Conservation (phyloP, 352 stramenopile species). For the Pythium pyrilobum region DNA sequence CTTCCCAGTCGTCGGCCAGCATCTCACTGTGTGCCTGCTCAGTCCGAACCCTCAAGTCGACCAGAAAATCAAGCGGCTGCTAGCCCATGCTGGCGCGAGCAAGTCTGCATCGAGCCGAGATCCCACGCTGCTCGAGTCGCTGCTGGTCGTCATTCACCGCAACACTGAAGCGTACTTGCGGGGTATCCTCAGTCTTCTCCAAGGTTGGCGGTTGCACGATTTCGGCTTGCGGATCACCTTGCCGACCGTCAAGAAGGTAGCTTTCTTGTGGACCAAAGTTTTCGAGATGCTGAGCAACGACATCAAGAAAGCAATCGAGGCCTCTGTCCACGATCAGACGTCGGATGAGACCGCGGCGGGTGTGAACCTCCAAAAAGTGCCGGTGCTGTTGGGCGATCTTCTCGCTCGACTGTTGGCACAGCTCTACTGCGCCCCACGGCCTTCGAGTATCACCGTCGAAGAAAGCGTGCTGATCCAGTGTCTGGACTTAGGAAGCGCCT, state of each 20-base stretch:
- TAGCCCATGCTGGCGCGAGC: conserved; percentile 41
- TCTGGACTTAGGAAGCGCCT: conserved; percentile 66
- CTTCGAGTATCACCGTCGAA: conserved; percentile 22
- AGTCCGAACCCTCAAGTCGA: conserved; percentile 54
- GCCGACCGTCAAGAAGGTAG: conserved; percentile 66
- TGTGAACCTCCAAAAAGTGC: conserved; percentile 57
- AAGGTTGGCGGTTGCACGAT: conserved; percentile 56
- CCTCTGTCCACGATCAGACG: conserved; percentile 9
- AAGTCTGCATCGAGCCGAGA: conserved; percentile 40
- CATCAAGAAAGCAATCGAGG: conserved; percentile 22
- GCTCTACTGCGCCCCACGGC: conserved; percentile 32
- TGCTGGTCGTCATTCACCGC: conserved; percentile 60
- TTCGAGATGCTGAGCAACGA: conserved; percentile 53
- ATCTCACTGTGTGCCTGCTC: conserved; percentile 67
- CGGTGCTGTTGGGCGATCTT: conserved; percentile 69
- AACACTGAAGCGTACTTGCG: conserved; percentile 73
- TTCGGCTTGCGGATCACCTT: conserved; percentile 49
- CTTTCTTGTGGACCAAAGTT: conserved; percentile 68
- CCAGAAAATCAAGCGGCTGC: conserved; percentile 67
- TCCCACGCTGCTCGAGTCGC: conserved; percentile 51
- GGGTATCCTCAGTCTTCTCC: conserved; percentile 59
- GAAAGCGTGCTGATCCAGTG: conserved; percentile 54
- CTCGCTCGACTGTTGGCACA: conserved; percentile 42
- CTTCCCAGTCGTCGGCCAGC: conserved; percentile 78
- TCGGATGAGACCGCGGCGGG: conserved; percentile 15